Percentiles rank a stretch among this genome's conserved stretches.
phyloP scores from a whole-genome alignment of 208 protist species.

The Leishmania mexicana region DNA sequence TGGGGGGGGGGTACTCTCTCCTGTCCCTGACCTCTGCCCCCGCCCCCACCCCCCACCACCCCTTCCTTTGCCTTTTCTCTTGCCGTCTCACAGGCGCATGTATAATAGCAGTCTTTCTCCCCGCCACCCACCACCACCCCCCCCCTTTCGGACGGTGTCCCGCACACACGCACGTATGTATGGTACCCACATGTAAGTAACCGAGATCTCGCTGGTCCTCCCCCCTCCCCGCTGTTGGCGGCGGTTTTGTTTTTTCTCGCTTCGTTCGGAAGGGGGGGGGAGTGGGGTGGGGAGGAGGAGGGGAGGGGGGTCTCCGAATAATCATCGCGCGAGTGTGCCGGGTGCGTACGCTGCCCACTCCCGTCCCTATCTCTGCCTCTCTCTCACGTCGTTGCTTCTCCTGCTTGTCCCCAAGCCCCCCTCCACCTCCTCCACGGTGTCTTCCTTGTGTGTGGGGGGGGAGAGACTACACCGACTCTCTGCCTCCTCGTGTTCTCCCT shows the following conservation, averaged over 20 bases:
- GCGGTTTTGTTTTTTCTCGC: neutral
- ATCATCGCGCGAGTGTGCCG: neutral
- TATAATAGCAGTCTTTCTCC: neutral
- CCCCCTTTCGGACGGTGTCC: neutral
- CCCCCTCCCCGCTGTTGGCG: neutral
- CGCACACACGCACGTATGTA: neutral
- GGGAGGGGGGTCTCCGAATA: neutral
- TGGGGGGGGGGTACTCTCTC: too few species aligned
- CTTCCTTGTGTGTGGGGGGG: too few species aligned
- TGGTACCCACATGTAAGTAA: neutral
- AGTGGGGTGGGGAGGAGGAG: too few species aligned
- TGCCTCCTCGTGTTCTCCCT: neutral
- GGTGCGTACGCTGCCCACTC: neutral
- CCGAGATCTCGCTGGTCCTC: neutral
- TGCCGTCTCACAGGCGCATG: neutral
- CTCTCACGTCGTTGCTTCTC: neutral
- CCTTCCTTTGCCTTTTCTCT: neutral
- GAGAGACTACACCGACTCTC: too few species aligned
- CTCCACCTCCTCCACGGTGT: neutral
- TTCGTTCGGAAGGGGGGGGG: neutral
- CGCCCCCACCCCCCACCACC: neutral
- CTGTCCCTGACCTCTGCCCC: neutral
- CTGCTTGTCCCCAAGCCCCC: neutral
- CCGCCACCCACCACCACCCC: neutral
- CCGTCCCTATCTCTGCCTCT: neutral